These are phyloP conservation scores for Vicia villosa DNA, from an alignment of 306 rosid genomes.

Conservation along the genomic window DNA sequence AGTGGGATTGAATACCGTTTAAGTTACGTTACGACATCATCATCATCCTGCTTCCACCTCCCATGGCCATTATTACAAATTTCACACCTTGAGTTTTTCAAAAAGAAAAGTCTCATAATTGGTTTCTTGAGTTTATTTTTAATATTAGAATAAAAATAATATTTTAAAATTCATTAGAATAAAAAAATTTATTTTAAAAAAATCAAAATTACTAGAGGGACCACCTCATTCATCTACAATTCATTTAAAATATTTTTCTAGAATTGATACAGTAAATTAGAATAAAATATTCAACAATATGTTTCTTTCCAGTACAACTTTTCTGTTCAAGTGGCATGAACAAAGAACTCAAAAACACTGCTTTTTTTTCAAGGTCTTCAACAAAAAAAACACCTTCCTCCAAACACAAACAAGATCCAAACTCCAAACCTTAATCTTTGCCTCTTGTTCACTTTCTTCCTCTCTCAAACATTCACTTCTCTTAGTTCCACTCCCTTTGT, in stretches of 20 bases:
- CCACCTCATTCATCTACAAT: neutral
- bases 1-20: neutral
- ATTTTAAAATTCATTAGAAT: too few relatives aligned
- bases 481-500: neutral
- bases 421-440: neutral
- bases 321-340: neutral
- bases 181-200: too few relatives aligned
- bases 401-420: slow-evolving; percentile 10
- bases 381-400: neutral
- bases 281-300: neutral
- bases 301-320: neutral
- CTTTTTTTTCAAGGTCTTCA: neutral
- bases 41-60: neutral
- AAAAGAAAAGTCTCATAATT: too few relatives aligned
- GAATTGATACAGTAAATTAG: neutral
- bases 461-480: neutral
- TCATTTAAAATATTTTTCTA: neutral
- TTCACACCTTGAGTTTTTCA: too few relatives aligned
- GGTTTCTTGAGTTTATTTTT: too few relatives aligned
- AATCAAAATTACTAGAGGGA: neutral
- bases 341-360: neutral
- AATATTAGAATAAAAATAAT: too few relatives aligned
- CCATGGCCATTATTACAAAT: too few relatives aligned
- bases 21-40: neutral
- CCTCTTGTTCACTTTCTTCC: too few relatives aligned